A percentile compares a stretch with the other conserved stretches of the same genome.
phyloP scores from a whole-genome alignment of 1,284 basidiomycete genomes.

The Rhodofomes roseus region DNA sequence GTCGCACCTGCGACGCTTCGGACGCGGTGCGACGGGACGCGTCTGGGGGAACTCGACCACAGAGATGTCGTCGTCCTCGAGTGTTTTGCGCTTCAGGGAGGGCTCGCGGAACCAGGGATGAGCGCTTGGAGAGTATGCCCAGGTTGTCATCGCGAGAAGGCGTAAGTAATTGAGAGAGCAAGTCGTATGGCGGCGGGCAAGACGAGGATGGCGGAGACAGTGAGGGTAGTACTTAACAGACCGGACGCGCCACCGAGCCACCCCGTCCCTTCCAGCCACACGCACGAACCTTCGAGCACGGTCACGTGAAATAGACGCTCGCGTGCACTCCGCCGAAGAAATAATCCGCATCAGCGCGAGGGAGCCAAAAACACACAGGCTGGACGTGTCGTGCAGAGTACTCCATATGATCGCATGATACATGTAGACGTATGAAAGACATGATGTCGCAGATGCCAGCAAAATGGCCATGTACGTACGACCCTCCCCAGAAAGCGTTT shows the following conservation, averaged over 20 bases:
- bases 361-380: too few species aligned
- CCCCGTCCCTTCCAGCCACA: neutral
- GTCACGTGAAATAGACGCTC: neutral
- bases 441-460: conserved; percentile 12
- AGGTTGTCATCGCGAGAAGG: conserved; percentile 20
- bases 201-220: neutral
- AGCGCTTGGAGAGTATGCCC: conserved; percentile 32
- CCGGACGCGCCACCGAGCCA: neutral
- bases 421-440: conserved; percentile 6
- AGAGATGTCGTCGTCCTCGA: conserved; percentile 20
- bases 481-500: conserved; percentile 29
- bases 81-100: conserved; percentile 46
- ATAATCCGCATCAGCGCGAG: neutral
- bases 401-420: conserved; percentile 3
- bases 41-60: conserved; percentile 10
- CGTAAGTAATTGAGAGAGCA: neutral
- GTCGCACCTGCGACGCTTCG: conserved; percentile 47
- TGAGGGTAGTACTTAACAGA: neutral
- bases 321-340: neutral
- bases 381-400: neutral
- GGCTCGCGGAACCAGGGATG: conserved; percentile 55
- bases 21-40: conserved; percentile 21
- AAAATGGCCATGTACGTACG: neutral
- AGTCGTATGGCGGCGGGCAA: neutral
- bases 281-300: neutral